Evolutionary conservation across 768 basidiomycete species (phyloP), one percentile per base, ranked within the genome.

Genomic region (Suillus discolor): DNA sequence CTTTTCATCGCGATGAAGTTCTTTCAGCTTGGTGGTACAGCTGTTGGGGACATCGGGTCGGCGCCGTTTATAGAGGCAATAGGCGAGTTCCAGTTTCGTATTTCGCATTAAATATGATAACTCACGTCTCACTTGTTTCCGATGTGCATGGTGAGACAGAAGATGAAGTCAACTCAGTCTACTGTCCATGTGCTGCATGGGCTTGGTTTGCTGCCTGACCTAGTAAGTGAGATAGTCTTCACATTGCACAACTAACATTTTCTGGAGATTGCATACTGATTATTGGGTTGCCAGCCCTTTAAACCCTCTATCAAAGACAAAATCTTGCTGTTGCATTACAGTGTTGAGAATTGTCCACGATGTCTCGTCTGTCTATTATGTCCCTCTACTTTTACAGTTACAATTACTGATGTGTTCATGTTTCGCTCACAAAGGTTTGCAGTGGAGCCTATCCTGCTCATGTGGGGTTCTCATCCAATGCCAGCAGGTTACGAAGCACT

Each of bases 151-250:
- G 97, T 64, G 97, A 99, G 77, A 31, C 97, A 98, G 75, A 99
- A 99, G 80, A 99, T 96, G 12, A 99, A 99, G 76, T 97, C 97
- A 1, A 99, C 97, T 0, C 97, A 99, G 77, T 97, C 96, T 18
- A 97, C 95, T 20, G 93, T 99, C 13, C 92, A 97, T 71, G 96
- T 94, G 62, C 80, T 99, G 53, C 87, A 97, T 59, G 96, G 97
- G 5, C 84, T 98, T 18, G 97, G 97, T 69, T 82, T 99, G 6
- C 85, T 95, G 16, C 96, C 97, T 55, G 97, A 99, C 78, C 78
- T 99, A 71, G 95, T 95, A 66, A 61, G 91, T 42, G 34, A 45
- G 36, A 4, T 16, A 9, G 34, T 45, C 65, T 25, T 13, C n/a
- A 23, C 23, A 41, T 61, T 60, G 36, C 28, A 39, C 65, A 45